Percentiles rank a stretch among this genome's conserved stretches.
These are phyloP conservation scores for Antitrichia curtipendula DNA, from an alignment of 225 moss, liverwort and hornwort genomes.

Conservation along the genomic window DNA sequence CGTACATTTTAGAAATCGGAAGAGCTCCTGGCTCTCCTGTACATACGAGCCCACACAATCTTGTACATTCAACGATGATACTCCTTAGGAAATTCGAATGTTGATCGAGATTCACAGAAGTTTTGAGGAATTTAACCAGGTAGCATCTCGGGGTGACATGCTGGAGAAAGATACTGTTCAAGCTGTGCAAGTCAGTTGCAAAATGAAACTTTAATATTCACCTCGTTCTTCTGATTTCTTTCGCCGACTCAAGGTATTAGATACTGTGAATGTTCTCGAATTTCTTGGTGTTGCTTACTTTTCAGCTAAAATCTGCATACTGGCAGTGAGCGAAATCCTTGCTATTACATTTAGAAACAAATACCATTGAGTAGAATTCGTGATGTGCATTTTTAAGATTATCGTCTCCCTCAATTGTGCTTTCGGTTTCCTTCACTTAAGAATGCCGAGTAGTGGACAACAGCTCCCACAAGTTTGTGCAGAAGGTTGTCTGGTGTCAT, in stretches of 20 bases:
- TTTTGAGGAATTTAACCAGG: background rate
- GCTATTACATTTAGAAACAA: background rate
- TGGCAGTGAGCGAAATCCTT: background rate
- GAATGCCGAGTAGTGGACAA: background rate
- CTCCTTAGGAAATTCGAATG: background rate
- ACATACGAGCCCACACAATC: background rate
- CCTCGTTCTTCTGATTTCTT: background rate
- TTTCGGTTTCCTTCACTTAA: background rate
- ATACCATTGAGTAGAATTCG: background rate
- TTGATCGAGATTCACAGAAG: background rate
- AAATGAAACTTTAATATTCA: background rate
- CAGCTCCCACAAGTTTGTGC: background rate
- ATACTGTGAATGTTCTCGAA: background rate
- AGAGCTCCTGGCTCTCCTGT: constrained; percentile 22
- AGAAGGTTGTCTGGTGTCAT: background rate
- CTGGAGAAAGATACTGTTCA: background rate
- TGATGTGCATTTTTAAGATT: background rate
- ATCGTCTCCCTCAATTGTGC: background rate
- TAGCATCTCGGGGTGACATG: background rate
- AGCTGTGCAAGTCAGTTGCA: background rate
- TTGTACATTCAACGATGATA: constrained; percentile 8
- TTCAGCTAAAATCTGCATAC: background rate
- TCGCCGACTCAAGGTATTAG: background rate
- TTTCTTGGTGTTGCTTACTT: no score
- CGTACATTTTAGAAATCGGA: background rate